phyloP scores from a whole-genome alignment of 2,329 filamentous ascomycete species.

The Bipolaris zeicola region DNA sequence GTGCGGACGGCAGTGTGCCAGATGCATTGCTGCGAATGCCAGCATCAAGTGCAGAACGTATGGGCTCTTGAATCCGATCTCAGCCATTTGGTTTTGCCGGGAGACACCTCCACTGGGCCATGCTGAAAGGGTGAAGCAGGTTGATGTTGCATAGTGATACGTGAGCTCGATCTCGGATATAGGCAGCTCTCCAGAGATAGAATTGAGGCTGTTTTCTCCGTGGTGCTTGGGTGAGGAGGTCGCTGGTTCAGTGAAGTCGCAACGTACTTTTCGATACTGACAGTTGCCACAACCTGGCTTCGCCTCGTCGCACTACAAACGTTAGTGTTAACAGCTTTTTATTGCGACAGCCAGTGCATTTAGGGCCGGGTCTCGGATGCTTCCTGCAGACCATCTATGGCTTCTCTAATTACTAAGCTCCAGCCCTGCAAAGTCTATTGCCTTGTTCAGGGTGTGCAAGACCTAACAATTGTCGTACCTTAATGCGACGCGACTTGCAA shows the following conservation, averaged over 20 bases:
- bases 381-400: neutral
- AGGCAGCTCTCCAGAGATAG: neutral
- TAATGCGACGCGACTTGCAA: constrained; percentile 36
- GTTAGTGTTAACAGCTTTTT: neutral
- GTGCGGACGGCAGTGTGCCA: constrained; percentile 28
- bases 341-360: neutral
- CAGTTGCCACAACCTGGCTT: constrained; percentile 36
- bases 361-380: neutral
- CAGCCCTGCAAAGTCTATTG: neutral
- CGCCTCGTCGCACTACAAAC: constrained; percentile 34
- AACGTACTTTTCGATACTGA: constrained; percentile 27
- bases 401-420: neutral
- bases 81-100: constrained; percentile 26
- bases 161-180: constrained; percentile 35
- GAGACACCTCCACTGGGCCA: constrained; percentile 18
- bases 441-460: neutral
- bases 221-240: neutral
- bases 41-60: constrained; percentile 33
- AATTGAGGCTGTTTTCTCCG: neutral
- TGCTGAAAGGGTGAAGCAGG: constrained; percentile 28
- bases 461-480: constrained; percentile 20
- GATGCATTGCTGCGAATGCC: constrained; percentile 33
- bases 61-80: constrained; percentile 25
- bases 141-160: constrained; percentile 36
- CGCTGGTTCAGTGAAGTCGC: constrained; percentile 22